Percentiles rank a stretch among this genome's conserved stretches.
Conservation (phyloP, 225 moss, liverwort and hornwort species). For the Bryoerythrophyllum caledonicum region DNA sequence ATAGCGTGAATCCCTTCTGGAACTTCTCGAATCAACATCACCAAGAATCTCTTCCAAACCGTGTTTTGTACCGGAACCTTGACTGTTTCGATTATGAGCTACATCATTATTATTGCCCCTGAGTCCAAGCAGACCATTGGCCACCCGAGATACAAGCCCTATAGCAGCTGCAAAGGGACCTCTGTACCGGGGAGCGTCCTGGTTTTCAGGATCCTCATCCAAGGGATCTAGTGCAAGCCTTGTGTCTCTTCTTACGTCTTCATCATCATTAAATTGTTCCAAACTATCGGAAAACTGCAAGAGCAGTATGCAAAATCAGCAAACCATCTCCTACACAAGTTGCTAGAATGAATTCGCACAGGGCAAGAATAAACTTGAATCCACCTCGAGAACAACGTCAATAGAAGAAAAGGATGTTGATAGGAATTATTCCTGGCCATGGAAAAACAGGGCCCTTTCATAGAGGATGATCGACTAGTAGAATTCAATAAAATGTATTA, state of each 20-base stretch:
- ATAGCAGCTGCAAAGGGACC: conserved; percentile 79
- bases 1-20: conserved; percentile 46
- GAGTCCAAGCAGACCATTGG: conserved; percentile 75
- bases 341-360: neutral
- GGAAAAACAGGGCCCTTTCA: neutral
- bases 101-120: conserved; percentile 56
- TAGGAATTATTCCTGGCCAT: conserved; percentile 2
- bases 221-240: conserved; percentile 29
- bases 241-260: conserved; percentile 28
- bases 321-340: neutral
- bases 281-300: conserved; percentile 55
- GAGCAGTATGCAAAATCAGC: conserved; percentile 25
- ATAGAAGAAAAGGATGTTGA: neutral
- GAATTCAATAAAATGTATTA: conserved; percentile 7
- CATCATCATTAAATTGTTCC: conserved; percentile 40
- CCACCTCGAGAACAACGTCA: neutral
- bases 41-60: conserved; percentile 80
- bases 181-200: conserved; percentile 33
- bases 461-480: neutral
- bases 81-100: conserved; percentile 37
- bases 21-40: conserved; percentile 45
- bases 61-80: conserved; percentile 45
- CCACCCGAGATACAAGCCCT: conserved; percentile 77
- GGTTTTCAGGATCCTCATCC: conserved; percentile 41
- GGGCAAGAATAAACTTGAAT: neutral